Base-by-base conservation (phyloP, 352 stramenopile genomes). In the Phytophthora lateralis region DNA sequence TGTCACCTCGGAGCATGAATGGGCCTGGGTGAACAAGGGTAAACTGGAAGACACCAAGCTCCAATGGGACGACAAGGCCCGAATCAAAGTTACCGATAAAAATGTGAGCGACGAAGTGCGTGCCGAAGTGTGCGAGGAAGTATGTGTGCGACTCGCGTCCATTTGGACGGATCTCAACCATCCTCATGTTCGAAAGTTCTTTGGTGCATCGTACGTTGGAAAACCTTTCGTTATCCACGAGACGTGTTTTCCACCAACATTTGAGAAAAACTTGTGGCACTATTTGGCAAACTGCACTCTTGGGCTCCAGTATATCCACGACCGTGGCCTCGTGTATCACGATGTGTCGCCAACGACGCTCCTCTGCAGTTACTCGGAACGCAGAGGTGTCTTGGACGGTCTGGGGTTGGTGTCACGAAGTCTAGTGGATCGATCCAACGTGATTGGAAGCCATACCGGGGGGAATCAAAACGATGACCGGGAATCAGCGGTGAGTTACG, bases 161-260 rank as follows among this genome's bases (percentile, higher is more conserved):
- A 62, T 66, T 50, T 76, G 67, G 67, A 73, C 58, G 18, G 34
- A 58, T 34, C 67, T 76, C 14, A 72, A 66, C 18, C 62, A 76
- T 37, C 67, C 67, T n/a, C 67, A 73, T 26, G 11, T 76, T 18
- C 35, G 66, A 14, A 72, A 72, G 44, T 71, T 76, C 8, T 76
- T 74, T 20, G 71, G 71, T 14, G 70, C 66, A 6, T 71, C 63
- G 6, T 65, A 76, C 30, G 47, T 71, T 15, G 53, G 66, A 18
- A 66, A 73, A 8, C 67, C 67, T n/a, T 76, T 73, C 17, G 49
- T 76, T 34, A 69, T 76, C 17, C 63, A 70, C 18, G 63, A 71
- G 15, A 51, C 49, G 30, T 71, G 63, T 38, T 71, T 63, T 17
- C 44, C 55, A 39, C 63, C 56, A 20, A 71, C 63, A 2, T 71